These are phyloP conservation scores for Erysimum cheiri DNA, from an alignment of 441 rosid species.

Conservation along the genomic window DNA sequence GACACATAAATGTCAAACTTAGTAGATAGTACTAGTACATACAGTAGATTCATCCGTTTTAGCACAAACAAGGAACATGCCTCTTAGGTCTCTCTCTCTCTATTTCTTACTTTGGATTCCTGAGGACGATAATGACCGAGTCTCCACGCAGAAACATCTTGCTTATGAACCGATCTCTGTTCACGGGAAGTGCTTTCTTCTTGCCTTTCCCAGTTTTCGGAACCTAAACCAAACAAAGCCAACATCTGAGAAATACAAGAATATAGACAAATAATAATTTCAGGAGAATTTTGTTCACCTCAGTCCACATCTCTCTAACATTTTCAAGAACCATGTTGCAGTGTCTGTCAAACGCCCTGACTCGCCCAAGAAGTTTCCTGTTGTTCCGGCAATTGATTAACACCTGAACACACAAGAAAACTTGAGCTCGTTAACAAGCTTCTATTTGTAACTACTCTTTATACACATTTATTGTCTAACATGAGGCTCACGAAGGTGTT, in stretches of 20 bases:
- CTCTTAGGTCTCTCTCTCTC: neutral
- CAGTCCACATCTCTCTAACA: constrained; percentile 98
- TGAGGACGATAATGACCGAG: constrained; percentile 88
- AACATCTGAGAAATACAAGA: neutral
- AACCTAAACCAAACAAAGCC: constrained; percentile 50
- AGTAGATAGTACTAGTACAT: neutral
- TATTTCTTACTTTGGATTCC: constrained; percentile 75
- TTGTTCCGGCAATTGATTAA: constrained; percentile 96
- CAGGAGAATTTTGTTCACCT: constrained; percentile 54
- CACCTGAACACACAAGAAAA: constrained; percentile 48
- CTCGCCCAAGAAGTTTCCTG: constrained; percentile 91
- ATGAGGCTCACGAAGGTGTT: neutral
- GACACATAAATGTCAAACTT: constrained; percentile 5
- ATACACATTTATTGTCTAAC: neutral
- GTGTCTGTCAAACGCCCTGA: constrained; percentile 94
- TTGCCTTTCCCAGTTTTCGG: constrained; percentile 96
- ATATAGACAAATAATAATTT: neutral
- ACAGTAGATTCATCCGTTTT: constrained; percentile 14
- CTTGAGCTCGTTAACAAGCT: neutral
- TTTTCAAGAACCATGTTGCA: constrained; percentile 99
- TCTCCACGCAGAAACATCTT: constrained; percentile 99
- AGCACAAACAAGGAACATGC: neutral
- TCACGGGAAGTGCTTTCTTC: constrained; percentile 91
- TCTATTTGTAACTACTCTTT: neutral
- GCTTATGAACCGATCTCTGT: constrained; percentile 92